Evolutionary conservation across 2,329 filamentous ascomycete species (phyloP).

Genomic region (Colletotrichum higginsianum): DNA sequence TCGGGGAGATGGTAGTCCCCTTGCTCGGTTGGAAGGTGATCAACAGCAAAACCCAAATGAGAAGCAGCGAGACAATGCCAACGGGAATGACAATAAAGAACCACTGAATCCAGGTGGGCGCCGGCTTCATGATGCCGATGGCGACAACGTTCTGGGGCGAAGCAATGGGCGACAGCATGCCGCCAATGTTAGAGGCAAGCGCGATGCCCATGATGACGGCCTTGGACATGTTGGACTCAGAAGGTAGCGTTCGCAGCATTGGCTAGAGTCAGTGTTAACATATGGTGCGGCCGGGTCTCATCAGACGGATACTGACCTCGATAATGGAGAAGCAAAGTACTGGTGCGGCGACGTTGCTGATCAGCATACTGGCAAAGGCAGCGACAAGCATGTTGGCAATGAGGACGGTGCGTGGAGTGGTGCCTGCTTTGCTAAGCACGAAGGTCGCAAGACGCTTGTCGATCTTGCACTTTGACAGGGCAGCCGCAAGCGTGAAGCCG

Average conservation of each 20-base stretch:
- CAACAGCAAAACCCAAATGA: slow-evolving; percentile 92
- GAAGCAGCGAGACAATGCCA: slow-evolving; percentile 86
- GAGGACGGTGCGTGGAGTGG: slow-evolving; percentile 88
- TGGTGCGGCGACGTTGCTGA: slow-evolving; percentile 97
- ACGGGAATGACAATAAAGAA: slow-evolving; percentile 97
- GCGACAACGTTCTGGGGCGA: slow-evolving; percentile 98
- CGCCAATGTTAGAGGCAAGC: slow-evolving; percentile 94
- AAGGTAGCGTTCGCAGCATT: slow-evolving; percentile 91
- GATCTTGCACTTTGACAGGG: slow-evolving; percentile 96
- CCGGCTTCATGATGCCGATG: slow-evolving; percentile 93
- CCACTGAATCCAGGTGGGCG: slow-evolving; percentile 95
- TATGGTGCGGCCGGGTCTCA: neutral
- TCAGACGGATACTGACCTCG: slow-evolving; percentile 70
- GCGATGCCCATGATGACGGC: slow-evolving; percentile 96
- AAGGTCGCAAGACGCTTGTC: slow-evolving; percentile 98
- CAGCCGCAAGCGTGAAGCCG: slow-evolving; percentile 95
- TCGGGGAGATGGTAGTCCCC: slow-evolving; percentile 91
- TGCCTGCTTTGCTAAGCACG: slow-evolving; percentile 95
- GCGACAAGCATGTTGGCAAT: slow-evolving; percentile 99
- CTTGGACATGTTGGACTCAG: slow-evolving; percentile 94
- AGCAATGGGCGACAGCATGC: slow-evolving; percentile 96
- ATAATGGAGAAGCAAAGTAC: slow-evolving; percentile 99
- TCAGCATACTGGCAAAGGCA: slow-evolving; percentile 98
- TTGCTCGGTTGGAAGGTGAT: slow-evolving; percentile 87
- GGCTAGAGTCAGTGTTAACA: slow-evolving; percentile 68